Conservation (phyloP, 257 asterid species). For the Misopates orontium region DNA sequence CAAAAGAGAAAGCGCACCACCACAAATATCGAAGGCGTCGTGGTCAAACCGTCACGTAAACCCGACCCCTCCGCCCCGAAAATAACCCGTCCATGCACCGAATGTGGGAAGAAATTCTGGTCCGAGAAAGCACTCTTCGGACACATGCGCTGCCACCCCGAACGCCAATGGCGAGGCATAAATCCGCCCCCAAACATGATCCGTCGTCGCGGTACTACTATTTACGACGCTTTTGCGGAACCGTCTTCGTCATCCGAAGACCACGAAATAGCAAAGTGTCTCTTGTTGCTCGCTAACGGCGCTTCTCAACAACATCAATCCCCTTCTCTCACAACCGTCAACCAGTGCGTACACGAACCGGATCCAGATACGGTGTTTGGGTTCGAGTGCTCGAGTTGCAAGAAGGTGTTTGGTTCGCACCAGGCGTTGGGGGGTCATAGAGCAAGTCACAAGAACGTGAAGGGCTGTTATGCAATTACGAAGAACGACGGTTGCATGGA, state of each 20-base stretch:
- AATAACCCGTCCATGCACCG: slow-evolving; percentile 72
- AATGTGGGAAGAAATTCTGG: slow-evolving; percentile 78
- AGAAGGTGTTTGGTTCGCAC: slow-evolving; percentile 76
- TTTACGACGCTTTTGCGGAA: neutral
- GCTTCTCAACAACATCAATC: neutral
- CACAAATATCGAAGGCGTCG: neutral
- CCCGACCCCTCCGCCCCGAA: slow-evolving; percentile 57
- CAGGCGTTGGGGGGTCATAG: slow-evolving; percentile 88
- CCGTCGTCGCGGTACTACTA: slow-evolving; percentile 16
- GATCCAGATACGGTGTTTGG: too few relatives aligned
- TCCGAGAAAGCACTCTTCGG: slow-evolving; percentile 94
- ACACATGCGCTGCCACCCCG: slow-evolving; percentile 99
- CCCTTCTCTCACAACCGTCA: too few relatives aligned
- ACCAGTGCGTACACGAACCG: too few relatives aligned
- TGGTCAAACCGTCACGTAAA: slow-evolving; percentile 26
- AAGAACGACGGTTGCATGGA: slow-evolving; percentile 30
- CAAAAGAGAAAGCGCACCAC: slow-evolving; percentile 2
- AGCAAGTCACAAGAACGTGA: slow-evolving; percentile 86
- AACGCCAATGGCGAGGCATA: slow-evolving; percentile 91
- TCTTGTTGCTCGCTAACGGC: slow-evolving; percentile 49
- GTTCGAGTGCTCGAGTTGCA: slow-evolving; percentile 83
- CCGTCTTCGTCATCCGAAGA: slow-evolving; percentile 37
- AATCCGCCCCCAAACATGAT: slow-evolving; percentile 63
- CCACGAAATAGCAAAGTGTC: slow-evolving; percentile 56
- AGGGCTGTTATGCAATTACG: slow-evolving; percentile 74